Conservation (phyloP, 2,329 filamentous ascomycete species). For the Botrytis cinerea region DNA sequence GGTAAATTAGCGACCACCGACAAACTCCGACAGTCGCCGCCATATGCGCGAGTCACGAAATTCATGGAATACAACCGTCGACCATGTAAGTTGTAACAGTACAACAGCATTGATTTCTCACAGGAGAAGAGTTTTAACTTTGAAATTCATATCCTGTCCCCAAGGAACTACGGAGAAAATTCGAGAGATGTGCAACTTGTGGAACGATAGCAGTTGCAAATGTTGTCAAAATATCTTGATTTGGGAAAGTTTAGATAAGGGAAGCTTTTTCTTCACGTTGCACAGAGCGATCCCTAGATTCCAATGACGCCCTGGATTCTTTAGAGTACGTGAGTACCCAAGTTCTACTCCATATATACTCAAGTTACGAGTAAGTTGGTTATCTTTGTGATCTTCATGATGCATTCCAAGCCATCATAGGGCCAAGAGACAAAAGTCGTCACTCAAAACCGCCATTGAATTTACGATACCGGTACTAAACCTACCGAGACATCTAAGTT, state of each 20-base stretch:
- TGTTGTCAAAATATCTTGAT: neutral
- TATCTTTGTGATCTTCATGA: neutral
- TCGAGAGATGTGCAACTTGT: neutral
- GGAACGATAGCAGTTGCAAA: neutral
- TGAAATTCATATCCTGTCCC: neutral
- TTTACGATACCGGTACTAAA: slow-evolving; percentile 9
- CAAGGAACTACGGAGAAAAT: neutral
- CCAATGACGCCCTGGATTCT: neutral
- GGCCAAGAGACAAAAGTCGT: slow-evolving; percentile 3
- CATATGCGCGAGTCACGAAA: slow-evolving; percentile 15
- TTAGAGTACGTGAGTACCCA: neutral
- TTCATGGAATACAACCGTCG: neutral
- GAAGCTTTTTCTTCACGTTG: neutral
- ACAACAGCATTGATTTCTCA: neutral
- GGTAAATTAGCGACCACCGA: neutral
- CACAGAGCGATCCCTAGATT: neutral
- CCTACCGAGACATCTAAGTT: neutral
- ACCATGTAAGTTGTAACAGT: neutral
- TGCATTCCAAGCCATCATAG: neutral
- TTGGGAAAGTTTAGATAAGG: neutral
- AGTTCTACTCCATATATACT: neutral
- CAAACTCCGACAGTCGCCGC: slow-evolving; percentile 20
- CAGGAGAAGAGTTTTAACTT: neutral
- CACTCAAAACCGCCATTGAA: neutral
- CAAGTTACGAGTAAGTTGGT: neutral